These are phyloP conservation scores for Saccharomycopsis amapae DNA, from an alignment of 805 yeast genomes.

Conservation along the genomic window DNA sequence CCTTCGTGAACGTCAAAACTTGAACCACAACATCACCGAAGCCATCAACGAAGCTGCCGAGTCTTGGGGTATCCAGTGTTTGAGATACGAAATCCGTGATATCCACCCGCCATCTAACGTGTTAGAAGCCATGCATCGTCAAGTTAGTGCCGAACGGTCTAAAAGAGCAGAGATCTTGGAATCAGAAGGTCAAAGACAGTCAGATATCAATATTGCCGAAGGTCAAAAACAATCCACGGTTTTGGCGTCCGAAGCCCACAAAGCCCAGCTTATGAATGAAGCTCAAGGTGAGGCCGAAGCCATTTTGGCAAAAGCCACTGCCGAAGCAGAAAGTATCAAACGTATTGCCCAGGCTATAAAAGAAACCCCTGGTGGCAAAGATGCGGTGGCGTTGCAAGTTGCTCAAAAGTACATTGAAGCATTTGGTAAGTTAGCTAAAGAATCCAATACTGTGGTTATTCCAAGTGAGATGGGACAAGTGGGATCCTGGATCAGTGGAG, in stretches of 20 bases:
- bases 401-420: conserved; percentile 82
- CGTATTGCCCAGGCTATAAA: conserved; percentile 60
- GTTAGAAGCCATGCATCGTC: conserved; percentile 86
- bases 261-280: conserved; percentile 52
- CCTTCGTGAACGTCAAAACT: conserved; percentile 63
- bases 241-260: conserved; percentile 67
- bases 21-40: conserved; percentile 66
- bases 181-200: conserved; percentile 75
- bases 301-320: conserved; percentile 55
- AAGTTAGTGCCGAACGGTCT: conserved; percentile 79
- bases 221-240: conserved; percentile 68
- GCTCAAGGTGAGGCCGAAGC: conserved; percentile 76
- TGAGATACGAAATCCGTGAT: conserved; percentile 81
- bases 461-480: conserved; percentile 73
- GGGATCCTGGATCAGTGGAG: conserved; percentile 68
- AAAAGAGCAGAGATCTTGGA: conserved; percentile 84
- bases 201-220: conserved; percentile 76
- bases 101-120: conserved; percentile 84
- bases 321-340: conserved; percentile 65
- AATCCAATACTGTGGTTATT: conserved; percentile 66
- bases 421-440: conserved; percentile 76
- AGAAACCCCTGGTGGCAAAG: conserved; percentile 61
- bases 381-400: conserved; percentile 71
- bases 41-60: conserved; percentile 78
- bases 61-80: conserved; percentile 80